phyloP scores from a whole-genome alignment of 2,329 filamentous ascomycete genomes.

The Arthrinium phaeospermum region DNA sequence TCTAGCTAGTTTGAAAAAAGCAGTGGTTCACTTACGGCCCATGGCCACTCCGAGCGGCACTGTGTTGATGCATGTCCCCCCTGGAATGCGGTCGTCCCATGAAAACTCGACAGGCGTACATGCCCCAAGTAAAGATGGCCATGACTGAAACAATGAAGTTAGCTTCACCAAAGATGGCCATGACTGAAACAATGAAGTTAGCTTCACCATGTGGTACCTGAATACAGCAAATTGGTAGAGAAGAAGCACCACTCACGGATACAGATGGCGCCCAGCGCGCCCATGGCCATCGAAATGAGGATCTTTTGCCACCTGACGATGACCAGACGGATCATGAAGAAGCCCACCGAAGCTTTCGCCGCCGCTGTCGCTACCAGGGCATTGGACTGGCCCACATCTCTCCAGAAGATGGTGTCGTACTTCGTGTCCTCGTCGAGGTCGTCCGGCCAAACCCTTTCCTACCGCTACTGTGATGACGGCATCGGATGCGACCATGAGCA shows the following conservation, averaged over 20 bases:
- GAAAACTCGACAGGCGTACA: not conserved
- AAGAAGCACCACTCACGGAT: not conserved
- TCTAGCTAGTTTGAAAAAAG: no score
- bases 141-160: not conserved
- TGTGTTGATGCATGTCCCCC: not conserved
- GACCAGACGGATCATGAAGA: constrained; percentile 9
- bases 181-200: not conserved
- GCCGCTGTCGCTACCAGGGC: not conserved
- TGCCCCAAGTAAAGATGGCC: constrained; percentile 6
- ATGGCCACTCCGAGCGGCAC: constrained; percentile 4
- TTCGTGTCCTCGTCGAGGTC: constrained; percentile 1
- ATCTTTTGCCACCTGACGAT: constrained; percentile 2
- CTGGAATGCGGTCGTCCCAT: not conserved
- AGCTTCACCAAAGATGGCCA: not conserved
- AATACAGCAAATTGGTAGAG: not conserved
- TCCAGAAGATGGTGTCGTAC: constrained; percentile 5
- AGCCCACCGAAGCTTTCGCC: not conserved
- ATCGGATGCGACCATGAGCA: not conserved
- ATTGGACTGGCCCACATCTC: constrained; percentile 4
- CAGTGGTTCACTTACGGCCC: not conserved
- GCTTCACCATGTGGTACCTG: not conserved
- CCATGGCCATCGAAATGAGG: not conserved
- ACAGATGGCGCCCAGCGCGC: not conserved
- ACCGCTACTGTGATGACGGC: not conserved
- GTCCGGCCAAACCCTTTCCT: not conserved